phyloP scores from a whole-genome alignment of 257 asterid species.

The Gentiana straminea region DNA sequence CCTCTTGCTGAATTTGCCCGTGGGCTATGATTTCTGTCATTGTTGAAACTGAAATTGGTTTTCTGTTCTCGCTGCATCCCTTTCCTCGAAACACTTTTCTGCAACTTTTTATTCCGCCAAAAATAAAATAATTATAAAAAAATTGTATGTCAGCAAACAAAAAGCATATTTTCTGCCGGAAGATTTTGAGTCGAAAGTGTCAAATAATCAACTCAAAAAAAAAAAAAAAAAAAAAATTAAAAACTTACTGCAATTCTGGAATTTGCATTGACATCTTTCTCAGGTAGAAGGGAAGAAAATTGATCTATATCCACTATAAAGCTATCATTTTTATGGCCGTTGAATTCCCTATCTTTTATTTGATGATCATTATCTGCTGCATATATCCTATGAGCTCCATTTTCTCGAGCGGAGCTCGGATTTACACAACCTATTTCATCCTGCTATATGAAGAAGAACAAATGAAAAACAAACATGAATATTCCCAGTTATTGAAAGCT shows the following conservation, averaged over 20 bases:
- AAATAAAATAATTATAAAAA: background rate
- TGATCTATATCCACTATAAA: conserved; percentile 68
- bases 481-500: background rate
- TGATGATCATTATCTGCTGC: conserved; percentile 19
- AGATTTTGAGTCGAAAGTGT: background rate
- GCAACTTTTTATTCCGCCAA: conserved; percentile 34
- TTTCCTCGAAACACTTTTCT: conserved; percentile 71
- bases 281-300: conserved; percentile 32
- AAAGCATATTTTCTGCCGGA: conserved; percentile 2
- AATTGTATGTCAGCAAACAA: background rate
- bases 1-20: conserved; percentile 43
- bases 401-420: conserved; percentile 15
- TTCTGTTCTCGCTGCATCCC: conserved; percentile 50
- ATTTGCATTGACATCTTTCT: conserved; percentile 37
- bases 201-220: too few species aligned
- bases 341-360: conserved; percentile 10
- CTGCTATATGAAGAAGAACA: conserved; percentile 12
- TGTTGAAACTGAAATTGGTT: conserved; percentile 11
- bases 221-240: background rate
- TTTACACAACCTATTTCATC: conserved; percentile 28
- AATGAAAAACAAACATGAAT: background rate
- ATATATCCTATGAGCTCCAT: conserved; percentile 21
- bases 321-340: conserved; percentile 29
- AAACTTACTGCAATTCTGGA: conserved; percentile 54
- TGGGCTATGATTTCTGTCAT: conserved; percentile 27